Evolutionary conservation across 306 rosid species (phyloP).

Genomic region (Cucurbita ficifolia): DNA sequence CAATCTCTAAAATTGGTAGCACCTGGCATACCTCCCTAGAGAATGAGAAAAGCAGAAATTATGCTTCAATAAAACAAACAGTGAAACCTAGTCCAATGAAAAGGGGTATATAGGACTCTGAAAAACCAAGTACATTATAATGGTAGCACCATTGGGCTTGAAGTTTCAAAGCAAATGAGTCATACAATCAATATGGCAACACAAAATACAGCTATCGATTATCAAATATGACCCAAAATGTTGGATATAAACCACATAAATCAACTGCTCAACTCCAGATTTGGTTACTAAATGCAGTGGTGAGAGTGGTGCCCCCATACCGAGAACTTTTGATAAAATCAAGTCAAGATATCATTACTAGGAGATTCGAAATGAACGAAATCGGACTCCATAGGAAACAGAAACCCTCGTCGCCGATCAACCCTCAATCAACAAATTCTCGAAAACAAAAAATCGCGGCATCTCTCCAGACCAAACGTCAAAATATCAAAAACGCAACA

Average conservation of each 20-base stretch:
- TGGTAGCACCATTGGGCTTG: neutral
- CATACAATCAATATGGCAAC: neutral
- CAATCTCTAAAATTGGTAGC: slow-evolving; percentile 42
- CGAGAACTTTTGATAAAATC: neutral
- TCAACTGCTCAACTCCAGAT: neutral
- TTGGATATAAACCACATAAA: neutral
- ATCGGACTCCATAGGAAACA: neutral
- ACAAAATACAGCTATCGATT: neutral
- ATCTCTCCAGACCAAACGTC: neutral
- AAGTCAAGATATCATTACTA: neutral
- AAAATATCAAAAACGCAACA: neutral
- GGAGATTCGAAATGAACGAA: neutral
- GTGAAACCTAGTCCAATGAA: neutral
- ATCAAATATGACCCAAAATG: neutral
- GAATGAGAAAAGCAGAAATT: neutral
- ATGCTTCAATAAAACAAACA: neutral
- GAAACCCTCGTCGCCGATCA: neutral
- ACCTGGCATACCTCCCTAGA: slow-evolving; percentile 86
- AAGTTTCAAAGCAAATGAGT: neutral
- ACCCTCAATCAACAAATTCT: neutral
- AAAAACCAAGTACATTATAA: neutral
- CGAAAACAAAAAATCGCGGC: neutral
- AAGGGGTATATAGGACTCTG: neutral
- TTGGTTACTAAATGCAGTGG: neutral
- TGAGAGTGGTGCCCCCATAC: neutral